phyloP scores from a whole-genome alignment of 805 yeast genomes.

The Blastobotrys peoriensis region DNA sequence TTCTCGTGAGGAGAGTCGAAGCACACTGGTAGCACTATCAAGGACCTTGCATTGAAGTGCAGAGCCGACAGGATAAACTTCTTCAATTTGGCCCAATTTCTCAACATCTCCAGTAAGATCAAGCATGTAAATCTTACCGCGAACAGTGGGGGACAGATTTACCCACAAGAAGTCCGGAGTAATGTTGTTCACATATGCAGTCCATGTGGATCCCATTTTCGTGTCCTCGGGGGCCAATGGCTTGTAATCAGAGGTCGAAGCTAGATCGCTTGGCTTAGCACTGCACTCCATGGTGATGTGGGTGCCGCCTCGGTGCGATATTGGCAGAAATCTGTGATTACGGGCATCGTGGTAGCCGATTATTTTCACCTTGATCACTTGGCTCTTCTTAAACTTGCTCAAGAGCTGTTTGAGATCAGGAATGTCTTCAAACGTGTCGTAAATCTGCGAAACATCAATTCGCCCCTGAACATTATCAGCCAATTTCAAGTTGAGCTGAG shows the following conservation, averaged over 20 bases:
- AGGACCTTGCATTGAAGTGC: conserved; percentile 57
- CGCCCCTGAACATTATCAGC: conserved; percentile 79
- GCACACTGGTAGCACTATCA: conserved; percentile 46
- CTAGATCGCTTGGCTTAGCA: conserved; percentile 40
- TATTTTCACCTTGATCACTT: conserved; percentile 53
- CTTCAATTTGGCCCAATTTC: conserved; percentile 42
- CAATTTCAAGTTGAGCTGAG: conserved; percentile 67
- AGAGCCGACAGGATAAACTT: conserved; percentile 64
- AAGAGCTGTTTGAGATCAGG: conserved; percentile 55
- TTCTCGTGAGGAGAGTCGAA: conserved; percentile 44
- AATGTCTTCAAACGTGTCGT: conserved; percentile 48
- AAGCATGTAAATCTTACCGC: conserved; percentile 60
- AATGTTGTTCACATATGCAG: conserved; percentile 62
- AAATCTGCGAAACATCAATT: conserved; percentile 67
- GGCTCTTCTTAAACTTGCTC: conserved; percentile 51
- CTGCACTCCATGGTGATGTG: conserved; percentile 61
- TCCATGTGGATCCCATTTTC: conserved; percentile 43
- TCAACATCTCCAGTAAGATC: conserved; percentile 49
- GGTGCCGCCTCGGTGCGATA: conserved; percentile 52
- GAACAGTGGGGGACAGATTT: conserved; percentile 59
- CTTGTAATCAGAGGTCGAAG: conserved; percentile 21
- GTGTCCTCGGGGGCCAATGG: conserved; percentile 39
- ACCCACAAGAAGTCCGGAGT: conserved; percentile 60
- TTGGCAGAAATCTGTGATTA: conserved; percentile 60
- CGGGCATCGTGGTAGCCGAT: conserved; percentile 73